Conservation (phyloP, 768 basidiomycete species). For the Russula earlei region DNA sequence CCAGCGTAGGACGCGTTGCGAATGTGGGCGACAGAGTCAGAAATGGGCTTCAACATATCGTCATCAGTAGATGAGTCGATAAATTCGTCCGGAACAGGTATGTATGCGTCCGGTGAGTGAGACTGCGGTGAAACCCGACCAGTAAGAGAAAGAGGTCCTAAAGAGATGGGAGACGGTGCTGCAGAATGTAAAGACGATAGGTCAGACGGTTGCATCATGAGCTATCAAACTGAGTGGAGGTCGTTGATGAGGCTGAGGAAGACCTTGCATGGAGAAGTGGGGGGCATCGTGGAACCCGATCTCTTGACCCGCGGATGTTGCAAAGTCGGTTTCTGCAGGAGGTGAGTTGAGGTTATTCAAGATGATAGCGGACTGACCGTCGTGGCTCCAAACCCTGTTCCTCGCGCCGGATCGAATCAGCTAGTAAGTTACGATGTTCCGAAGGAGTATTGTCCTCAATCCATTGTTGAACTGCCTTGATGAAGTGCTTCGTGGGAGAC, state of each 20-base stretch:
- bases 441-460: slow-evolving; percentile 43
- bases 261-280: slow-evolving; percentile 41
- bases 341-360: slow-evolving; percentile 20
- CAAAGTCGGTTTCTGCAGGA: slow-evolving; percentile 17
- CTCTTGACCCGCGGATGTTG: not conserved
- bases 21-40: slow-evolving; percentile 28
- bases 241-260: slow-evolving; percentile 52
- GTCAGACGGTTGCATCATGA: not conserved
- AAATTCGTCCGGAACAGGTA: slow-evolving; percentile 50
- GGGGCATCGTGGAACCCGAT: not conserved
- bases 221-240: slow-evolving; percentile 37
- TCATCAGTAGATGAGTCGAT: slow-evolving; percentile 39
- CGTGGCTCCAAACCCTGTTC: slow-evolving; percentile 34
- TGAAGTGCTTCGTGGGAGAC: slow-evolving; percentile 59
- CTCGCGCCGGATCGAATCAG: slow-evolving; percentile 44
- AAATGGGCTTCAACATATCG: slow-evolving; percentile 23
- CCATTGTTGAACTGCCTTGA: slow-evolving; percentile 65
- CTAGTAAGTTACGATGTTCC: slow-evolving; percentile 31
- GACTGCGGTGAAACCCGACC: slow-evolving; percentile 34
- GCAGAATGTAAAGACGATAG: slow-evolving; percentile 26
- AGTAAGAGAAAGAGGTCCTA: slow-evolving; percentile 34
- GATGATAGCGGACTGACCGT: slow-evolving; percentile 15
- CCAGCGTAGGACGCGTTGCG: slow-evolving; percentile 45
- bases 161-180: slow-evolving; percentile 40
- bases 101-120: slow-evolving; percentile 43